phyloP scores from a whole-genome alignment of 2,329 filamentous ascomycete genomes.

The Chaetomium sp. region DNA sequence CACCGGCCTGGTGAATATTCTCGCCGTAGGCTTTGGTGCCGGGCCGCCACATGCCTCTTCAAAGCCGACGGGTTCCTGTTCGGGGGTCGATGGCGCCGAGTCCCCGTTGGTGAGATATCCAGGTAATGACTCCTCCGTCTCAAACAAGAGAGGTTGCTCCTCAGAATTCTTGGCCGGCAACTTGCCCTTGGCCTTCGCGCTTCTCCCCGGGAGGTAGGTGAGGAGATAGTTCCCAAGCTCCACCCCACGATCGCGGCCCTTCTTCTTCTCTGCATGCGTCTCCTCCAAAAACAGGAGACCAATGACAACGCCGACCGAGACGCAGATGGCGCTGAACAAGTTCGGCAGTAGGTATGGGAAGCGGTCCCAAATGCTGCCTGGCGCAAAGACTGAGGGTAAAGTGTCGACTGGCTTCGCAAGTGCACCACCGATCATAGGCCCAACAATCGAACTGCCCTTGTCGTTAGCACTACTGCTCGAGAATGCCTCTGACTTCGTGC shows the following conservation, averaged over 20 bases:
- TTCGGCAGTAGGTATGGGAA: constrained; percentile 94
- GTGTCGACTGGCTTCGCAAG: constrained; percentile 83
- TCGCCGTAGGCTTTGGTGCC: constrained; percentile 26
- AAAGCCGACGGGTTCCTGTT: constrained; percentile 43
- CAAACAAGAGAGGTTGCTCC: constrained; percentile 47
- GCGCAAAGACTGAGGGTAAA: constrained; percentile 73
- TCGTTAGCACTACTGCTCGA: constrained; percentile 20
- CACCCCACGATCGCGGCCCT: constrained; percentile 72
- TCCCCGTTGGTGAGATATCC: constrained; percentile 66
- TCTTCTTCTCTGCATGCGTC: constrained; percentile 82
- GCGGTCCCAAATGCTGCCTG: constrained; percentile 75
- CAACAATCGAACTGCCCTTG: constrained; percentile 74
- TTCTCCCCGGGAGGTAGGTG: constrained; percentile 45
- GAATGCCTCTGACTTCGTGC: too few relatives aligned
- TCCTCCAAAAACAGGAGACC: constrained; percentile 90
- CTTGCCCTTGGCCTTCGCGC: constrained; percentile 43
- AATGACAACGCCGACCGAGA: constrained; percentile 72
- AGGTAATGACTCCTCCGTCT: constrained; percentile 63
- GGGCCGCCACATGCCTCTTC: constrained; percentile 32
- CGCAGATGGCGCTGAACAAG: constrained; percentile 80
- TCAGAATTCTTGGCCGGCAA: constrained; percentile 38
- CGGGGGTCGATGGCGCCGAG: constrained; percentile 49
- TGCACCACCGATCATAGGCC: constrained; percentile 86
- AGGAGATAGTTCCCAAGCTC: constrained; percentile 75
- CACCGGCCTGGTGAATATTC: constrained; percentile 81